Percentiles rank a stretch among this genome's conserved stretches.
Conservation (phyloP, 495 filamentous ascomycete genomes). For the Penicillium samsonianum region DNA sequence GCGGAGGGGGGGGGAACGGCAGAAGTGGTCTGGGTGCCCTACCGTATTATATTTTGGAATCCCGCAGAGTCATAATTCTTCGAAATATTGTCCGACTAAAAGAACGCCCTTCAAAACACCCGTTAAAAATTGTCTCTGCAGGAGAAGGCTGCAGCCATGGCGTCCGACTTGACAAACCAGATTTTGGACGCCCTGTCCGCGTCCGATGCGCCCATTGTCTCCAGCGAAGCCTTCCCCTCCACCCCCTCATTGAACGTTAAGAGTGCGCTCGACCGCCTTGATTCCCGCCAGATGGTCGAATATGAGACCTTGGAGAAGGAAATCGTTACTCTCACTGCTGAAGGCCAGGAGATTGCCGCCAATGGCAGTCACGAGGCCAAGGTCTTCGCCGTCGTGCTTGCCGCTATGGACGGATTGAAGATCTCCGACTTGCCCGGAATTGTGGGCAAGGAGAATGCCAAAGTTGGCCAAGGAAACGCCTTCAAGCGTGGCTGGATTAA, state of each 20-base stretch:
- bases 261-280: slow-evolving; percentile 81
- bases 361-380: slow-evolving; percentile 94
- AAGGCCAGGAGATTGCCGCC: slow-evolving; percentile 73
- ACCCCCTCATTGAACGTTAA: slow-evolving; percentile 72
- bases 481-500: slow-evolving; percentile 97
- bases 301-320: slow-evolving; percentile 83
- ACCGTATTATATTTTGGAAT: slow-evolving; percentile 25
- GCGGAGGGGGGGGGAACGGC: slow-evolving; percentile 31
- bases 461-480: slow-evolving; percentile 91
- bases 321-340: slow-evolving; percentile 72
- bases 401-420: slow-evolving; percentile 75
- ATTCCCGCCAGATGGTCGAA: slow-evolving; percentile 77
- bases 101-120: slow-evolving; percentile 22
- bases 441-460: slow-evolving; percentile 81
- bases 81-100: slow-evolving; percentile 21
- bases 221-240: slow-evolving; percentile 74
- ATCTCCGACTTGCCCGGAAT: slow-evolving; percentile 74
- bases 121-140: slow-evolving; percentile 24
- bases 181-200: slow-evolving; percentile 68
- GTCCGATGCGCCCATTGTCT: slow-evolving; percentile 64
- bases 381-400: slow-evolving; percentile 82
- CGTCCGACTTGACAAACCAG: slow-evolving; percentile 62
- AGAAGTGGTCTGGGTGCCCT: slow-evolving; percentile 21
- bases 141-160: slow-evolving; percentile 47
- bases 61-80: slow-evolving; percentile 33